Percentiles rank a stretch among this genome's conserved stretches.
phyloP scores from a whole-genome alignment of 2,329 filamentous ascomycete genomes.

The Nannizziopsis arthrosporioides region DNA sequence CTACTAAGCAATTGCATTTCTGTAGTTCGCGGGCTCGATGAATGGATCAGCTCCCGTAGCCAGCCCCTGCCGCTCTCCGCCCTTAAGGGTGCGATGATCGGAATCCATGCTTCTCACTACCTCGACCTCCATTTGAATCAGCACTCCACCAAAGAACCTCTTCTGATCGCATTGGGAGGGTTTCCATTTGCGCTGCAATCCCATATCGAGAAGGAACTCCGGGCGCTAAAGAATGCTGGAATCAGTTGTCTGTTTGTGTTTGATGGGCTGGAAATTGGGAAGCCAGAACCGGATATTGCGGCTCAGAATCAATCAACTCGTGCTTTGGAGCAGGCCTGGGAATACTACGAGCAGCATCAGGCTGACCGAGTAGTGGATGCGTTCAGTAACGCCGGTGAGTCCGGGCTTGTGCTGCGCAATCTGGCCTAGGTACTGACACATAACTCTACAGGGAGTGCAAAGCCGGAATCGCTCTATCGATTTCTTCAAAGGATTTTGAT shows the following conservation, averaged over 20 bases:
- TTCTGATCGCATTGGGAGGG: slow-evolving; percentile 80
- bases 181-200: slow-evolving; percentile 65
- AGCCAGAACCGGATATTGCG: slow-evolving; percentile 53
- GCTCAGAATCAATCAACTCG: slow-evolving; percentile 52
- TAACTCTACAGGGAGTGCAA: slow-evolving; percentile 50
- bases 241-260: slow-evolving; percentile 85
- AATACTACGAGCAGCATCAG: slow-evolving; percentile 67
- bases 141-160: slow-evolving; percentile 63
- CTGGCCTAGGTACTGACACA: neutral
- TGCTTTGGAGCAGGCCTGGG: slow-evolving; percentile 72
- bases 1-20: neutral
- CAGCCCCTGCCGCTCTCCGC: slow-evolving; percentile 54
- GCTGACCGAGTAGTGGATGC: slow-evolving; percentile 69
- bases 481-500: slow-evolving; percentile 64
- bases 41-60: slow-evolving; percentile 45
- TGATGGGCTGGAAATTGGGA: slow-evolving; percentile 69
- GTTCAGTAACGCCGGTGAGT: slow-evolving; percentile 71
- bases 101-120: slow-evolving; percentile 83
- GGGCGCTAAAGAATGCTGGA: slow-evolving; percentile 55
- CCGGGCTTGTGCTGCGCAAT: neutral
- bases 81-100: slow-evolving; percentile 63
- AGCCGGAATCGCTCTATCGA: slow-evolving; percentile 60
- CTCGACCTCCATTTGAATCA: slow-evolving; percentile 65
- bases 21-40: slow-evolving; percentile 42
- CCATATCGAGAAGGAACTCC: slow-evolving; percentile 65